Base-by-base conservation (phyloP, 441 rosid species). In the Gossypium gossypioides region DNA sequence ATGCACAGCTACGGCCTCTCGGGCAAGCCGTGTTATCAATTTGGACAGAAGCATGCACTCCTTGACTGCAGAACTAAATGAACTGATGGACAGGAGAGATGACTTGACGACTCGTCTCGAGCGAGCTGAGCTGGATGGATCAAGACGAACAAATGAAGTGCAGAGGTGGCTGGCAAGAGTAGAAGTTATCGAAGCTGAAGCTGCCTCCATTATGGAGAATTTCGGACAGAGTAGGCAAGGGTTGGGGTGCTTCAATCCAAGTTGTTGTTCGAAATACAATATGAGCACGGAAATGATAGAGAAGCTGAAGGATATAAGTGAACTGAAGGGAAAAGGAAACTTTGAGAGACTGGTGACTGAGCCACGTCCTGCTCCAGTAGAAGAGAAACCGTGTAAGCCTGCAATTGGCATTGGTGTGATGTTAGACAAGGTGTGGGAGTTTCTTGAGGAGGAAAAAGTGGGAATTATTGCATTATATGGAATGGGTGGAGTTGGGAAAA, bases 111-210 rank as follows among this genome's bases (percentile, higher is more conserved):
- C 6, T 73, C 54, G 46, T 59, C 76, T 81, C 55, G 81, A 69
- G 32, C 54, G 6, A 71, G 75, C 81, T 56, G 68, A 81, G 32
- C 52, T 79, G 18, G 72, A 79, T 57, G 89, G 86, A 18, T 59
- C 76, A 51, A 78, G 58, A 70, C 60, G 77, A 74, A 75, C 81
- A 59, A 75, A 71, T 72, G 80, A 61, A 68, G 80, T 80, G 46
- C 75, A 48, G 68, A 77, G 73, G 50, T 84, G 86, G 86, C 77
- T 84, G 24, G 55, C 62, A n/a, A 68, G 74, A 12, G 86, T 77
- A 1, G 54, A 73, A 44, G 79, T 21, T 56, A 58, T 74, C 0
- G 89, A 84, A 76, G 18, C 27, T n/a, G 62, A 75, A 76, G 72
- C 85, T 65, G 69, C 64, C 64, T 73, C 59, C 4, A 71, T 79